Conservation (phyloP, 2,329 filamentous ascomycete species). For the Diaporthe ilicicola region DNA sequence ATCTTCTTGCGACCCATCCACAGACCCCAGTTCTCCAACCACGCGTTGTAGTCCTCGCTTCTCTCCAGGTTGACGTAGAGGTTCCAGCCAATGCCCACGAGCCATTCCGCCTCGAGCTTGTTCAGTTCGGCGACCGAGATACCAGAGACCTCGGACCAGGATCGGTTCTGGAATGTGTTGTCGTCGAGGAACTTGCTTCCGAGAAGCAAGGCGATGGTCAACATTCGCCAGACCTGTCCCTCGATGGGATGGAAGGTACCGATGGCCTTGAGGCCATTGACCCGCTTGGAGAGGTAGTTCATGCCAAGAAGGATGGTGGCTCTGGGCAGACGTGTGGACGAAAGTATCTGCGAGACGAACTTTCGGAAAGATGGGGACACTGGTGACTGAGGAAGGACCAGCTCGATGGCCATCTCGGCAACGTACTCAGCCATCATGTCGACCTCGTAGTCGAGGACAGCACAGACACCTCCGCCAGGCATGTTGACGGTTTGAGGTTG, state of each 20-base stretch:
- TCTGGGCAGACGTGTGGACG: constrained; percentile 87
- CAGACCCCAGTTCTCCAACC: constrained; percentile 68
- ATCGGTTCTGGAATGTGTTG: constrained; percentile 97
- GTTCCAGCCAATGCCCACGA: constrained; percentile 81
- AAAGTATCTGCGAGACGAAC: constrained; percentile 90
- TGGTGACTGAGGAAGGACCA: constrained; percentile 60
- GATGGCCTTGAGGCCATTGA: constrained; percentile 74
- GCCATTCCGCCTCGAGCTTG: constrained; percentile 86
- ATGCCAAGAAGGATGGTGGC: constrained; percentile 91
- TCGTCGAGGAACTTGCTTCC: constrained; percentile 97
- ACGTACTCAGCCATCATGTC: constrained; percentile 96
- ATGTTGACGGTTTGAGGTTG: constrained; percentile 54
- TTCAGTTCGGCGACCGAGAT: constrained; percentile 88
- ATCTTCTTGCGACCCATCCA: constrained; percentile 66
- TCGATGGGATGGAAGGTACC: constrained; percentile 66
- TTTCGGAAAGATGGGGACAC: constrained; percentile 83
- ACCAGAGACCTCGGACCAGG: constrained; percentile 94
- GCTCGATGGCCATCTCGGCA: constrained; percentile 79
- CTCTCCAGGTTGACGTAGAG: constrained; percentile 86
- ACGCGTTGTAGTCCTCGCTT: constrained; percentile 74
- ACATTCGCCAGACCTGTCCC: constrained; percentile 84
- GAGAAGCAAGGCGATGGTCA: constrained; percentile 84
- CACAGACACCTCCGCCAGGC: constrained; percentile 82
- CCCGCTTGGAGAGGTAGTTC: constrained; percentile 85
- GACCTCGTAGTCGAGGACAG: constrained; percentile 96